Base-by-base conservation (phyloP, 768 basidiomycete species). In the Leccinellum rugosiceps region DNA sequence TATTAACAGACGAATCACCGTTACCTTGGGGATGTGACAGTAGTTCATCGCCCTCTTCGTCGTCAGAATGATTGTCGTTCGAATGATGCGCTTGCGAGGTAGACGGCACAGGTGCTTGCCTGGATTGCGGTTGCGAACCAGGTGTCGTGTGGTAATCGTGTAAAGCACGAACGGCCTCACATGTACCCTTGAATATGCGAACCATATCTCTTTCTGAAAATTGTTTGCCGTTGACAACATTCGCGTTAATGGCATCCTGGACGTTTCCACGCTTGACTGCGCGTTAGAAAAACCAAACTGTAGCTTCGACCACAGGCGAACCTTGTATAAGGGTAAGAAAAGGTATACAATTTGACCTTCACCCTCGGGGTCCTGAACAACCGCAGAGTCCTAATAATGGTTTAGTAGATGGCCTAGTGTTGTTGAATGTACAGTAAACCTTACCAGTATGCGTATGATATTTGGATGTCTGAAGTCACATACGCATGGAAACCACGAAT, bases 271-370 rank as follows among this genome's bases (percentile, higher is more conserved):
- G 81, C 91, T 93, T 62, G 59, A 44, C n/a, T 54, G 15, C 14
- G 47, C 9, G n/a, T 58, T 28, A 62, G 38, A 57, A 43, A 48
- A 32, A 23, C 13, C 35, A 30, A 4, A 3, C 7, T 23, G 15
- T 6, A 7, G 6, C 19, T 32, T 13, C 28, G 26, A 41, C 30
- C n/a, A 49, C 23, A 45, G n/a, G 66, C 76, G 35, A 46, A 88
- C 92, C 79, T 92, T 88, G 77, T 94, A 98, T 32, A 93, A 78
- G 0, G 97, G 97, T 6, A 98, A 78, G 79, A 99, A 98, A 53
- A 98, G 85, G 72, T 97, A 98, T 30, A 97, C 93, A 56, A 98
- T 90, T 72, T 96, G 90, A 11, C 93, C 94, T 49, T 94, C 94
- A 14, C 92, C 94, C 58, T 90, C 87, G 32, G 90, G 88, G 66